Percentiles rank a stretch among this genome's conserved stretches.
Conservation (phyloP, 2,329 filamentous ascomycete genomes). For the Stachybotrys echinatus region DNA sequence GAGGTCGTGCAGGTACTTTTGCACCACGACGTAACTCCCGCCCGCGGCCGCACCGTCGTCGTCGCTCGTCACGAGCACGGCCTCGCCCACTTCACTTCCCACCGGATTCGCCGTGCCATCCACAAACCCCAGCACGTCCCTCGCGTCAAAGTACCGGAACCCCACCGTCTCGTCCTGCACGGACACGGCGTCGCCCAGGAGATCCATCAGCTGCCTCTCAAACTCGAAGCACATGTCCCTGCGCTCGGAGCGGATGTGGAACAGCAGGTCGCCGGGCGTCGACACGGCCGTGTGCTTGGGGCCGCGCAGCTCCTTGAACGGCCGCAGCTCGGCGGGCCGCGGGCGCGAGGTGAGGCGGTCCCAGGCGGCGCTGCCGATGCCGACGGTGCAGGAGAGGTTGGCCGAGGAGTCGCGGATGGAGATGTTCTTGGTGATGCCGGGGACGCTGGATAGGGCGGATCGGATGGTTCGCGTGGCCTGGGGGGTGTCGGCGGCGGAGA, state of each 20-base stretch:
- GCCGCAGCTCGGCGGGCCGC: constrained; percentile 45
- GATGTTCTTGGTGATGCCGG: constrained; percentile 46
- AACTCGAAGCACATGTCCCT: constrained; percentile 55
- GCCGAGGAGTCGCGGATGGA: constrained; percentile 40
- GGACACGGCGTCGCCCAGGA: constrained; percentile 38
- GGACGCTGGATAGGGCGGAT: constrained; percentile 36
- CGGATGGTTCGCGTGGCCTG: constrained; percentile 34
- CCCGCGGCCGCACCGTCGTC: constrained; percentile 32
- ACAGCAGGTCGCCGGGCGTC: constrained; percentile 51
- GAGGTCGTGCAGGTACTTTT: constrained; percentile 53
- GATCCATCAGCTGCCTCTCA: constrained; percentile 46
- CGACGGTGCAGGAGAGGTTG: constrained; percentile 46
- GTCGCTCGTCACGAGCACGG: constrained; percentile 37
- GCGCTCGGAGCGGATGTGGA: constrained; percentile 53
- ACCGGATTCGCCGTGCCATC: constrained; percentile 56
- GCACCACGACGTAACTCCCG: constrained; percentile 54
- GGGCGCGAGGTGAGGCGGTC: constrained; percentile 36
- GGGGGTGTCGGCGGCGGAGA: constrained; percentile 30
- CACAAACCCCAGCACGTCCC: constrained; percentile 54
- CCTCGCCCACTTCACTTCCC: constrained; percentile 33
- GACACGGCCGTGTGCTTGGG: constrained; percentile 44
- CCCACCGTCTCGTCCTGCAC: constrained; percentile 49
- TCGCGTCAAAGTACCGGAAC: constrained; percentile 55
- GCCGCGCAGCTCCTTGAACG: constrained; percentile 43
- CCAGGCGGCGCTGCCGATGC: constrained; percentile 49